Percentiles rank a stretch among this genome's conserved stretches.
phyloP scores from a whole-genome alignment of 2,329 filamentous ascomycete species.

The Lithohypha guttulata region DNA sequence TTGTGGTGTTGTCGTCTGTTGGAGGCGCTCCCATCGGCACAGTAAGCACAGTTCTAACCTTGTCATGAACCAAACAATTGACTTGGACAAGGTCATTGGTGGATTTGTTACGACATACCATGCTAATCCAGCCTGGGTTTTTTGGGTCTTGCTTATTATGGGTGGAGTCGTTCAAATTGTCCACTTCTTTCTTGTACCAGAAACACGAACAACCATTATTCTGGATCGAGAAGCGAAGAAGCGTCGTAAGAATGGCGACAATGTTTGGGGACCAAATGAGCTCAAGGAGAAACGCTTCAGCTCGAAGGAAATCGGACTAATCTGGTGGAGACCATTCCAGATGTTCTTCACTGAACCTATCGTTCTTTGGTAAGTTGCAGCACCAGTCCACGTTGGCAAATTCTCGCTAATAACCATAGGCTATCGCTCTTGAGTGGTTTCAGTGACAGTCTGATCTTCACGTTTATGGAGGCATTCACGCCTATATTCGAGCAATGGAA shows the following conservation, averaged over 20 bases:
- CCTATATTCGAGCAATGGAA: conserved; percentile 51
- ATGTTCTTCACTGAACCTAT: conserved; percentile 58
- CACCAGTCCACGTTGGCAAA: too few relatives aligned
- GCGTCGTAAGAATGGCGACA: conserved; percentile 42
- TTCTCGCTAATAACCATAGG: too few relatives aligned
- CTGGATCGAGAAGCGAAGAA: conserved; percentile 47
- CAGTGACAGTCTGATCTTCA: conserved; percentile 56
- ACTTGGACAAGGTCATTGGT: too few relatives aligned
- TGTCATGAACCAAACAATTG: too few relatives aligned
- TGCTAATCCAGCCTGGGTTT: conserved; percentile 47
- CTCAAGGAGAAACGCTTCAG: conserved; percentile 47
- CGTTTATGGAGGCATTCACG: conserved; percentile 52
- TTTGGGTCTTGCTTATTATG: conserved; percentile 52
- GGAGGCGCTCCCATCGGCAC: conserved; percentile 45
- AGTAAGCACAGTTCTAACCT: too few relatives aligned
- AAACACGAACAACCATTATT: conserved; percentile 48
- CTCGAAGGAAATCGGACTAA: conserved; percentile 44
- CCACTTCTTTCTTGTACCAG: conserved; percentile 44
- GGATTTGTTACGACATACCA: conserved; percentile 40
- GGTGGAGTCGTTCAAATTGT: conserved; percentile 42
- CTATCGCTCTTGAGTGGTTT: conserved; percentile 54
- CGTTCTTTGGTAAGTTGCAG: conserved; percentile 46
- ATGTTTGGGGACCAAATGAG: conserved; percentile 54
- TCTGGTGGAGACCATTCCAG: conserved; percentile 51
- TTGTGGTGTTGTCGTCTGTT: conserved; percentile 48